Percentiles rank a stretch among this genome's conserved stretches.
Evolutionary conservation across 1,284 basidiomycete species (phyloP).

Genomic region (Athelia psychrophila): DNA sequence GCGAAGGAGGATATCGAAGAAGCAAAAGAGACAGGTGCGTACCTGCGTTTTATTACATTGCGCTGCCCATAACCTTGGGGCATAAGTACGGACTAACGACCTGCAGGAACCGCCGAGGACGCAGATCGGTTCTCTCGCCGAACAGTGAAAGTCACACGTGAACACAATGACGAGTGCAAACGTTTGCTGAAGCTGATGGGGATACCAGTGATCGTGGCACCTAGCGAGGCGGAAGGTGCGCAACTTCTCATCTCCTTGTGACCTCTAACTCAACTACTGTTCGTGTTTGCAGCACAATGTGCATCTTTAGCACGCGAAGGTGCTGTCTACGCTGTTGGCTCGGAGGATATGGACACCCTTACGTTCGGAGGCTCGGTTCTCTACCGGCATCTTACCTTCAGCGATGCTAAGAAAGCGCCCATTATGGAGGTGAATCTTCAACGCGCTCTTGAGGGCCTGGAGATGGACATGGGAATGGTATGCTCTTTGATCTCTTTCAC

Average conservation of each 20-base stretch:
- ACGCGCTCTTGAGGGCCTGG: slow-evolving; percentile 83
- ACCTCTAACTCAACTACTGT: slow-evolving; percentile 37
- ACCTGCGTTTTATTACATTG: not conserved
- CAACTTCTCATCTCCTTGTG: slow-evolving; percentile 9
- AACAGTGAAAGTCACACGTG: slow-evolving; percentile 92
- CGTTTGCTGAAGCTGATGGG: slow-evolving; percentile 92
- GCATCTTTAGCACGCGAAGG: slow-evolving; percentile 95
- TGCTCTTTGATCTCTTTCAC: slow-evolving; percentile 10
- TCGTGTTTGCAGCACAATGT: slow-evolving; percentile 98
- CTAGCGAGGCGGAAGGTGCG: slow-evolving; percentile 37
- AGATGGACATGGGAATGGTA: slow-evolving; percentile 91
- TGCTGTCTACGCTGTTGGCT: slow-evolving; percentile 89
- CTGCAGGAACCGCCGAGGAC: slow-evolving; percentile 79
- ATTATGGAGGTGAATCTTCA: slow-evolving; percentile 91
- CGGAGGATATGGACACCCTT: slow-evolving; percentile 99
- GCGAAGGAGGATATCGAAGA: slow-evolving; percentile 95
- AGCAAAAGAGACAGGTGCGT: slow-evolving; percentile 85
- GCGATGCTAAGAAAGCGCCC: slow-evolving; percentile 98
- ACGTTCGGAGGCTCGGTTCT: slow-evolving; percentile 94
- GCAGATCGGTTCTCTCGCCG: slow-evolving; percentile 89
- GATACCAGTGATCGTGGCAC: slow-evolving; percentile 81
- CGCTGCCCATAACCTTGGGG: no score
- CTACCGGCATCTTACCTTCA: slow-evolving; percentile 95
- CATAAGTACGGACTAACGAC: slow-evolving; percentile 7
- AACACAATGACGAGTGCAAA: slow-evolving; percentile 97